Base-by-base conservation (phyloP, 2,329 filamentous ascomycete genomes). In the Colletotrichum scovillei region DNA sequence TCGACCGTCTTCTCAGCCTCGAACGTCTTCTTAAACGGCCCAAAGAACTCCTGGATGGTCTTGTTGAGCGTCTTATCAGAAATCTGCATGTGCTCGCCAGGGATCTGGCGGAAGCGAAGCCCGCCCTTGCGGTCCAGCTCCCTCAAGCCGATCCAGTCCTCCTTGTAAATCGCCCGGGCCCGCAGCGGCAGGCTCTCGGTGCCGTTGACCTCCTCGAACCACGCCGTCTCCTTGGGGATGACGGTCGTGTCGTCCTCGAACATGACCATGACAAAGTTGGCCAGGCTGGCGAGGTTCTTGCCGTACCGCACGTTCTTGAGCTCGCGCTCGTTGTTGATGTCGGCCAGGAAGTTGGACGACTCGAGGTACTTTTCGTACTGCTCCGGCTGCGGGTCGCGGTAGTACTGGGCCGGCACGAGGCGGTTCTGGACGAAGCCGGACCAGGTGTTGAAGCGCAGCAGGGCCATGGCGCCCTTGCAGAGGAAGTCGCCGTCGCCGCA, bases 351-450 rank as follows among this genome's bases (percentile, higher is more conserved):
- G 81, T 95, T 96, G 78, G 94, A 97, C 80, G 91, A 82, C 76
- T 92, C 90, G 24, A 98, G 89, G 80, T 98, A 99, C 35, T 87
- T 84, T 0, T 91, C 89, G 81, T 95, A 83, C 80, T 95, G 85
- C 72, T 86, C 81, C 78, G 84, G 84, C 70, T 84, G 80, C 74
- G 90, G 89, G 76, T 95, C 90, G 65, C 96, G 93, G 86, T 93
- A 98, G 86, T 99, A 99, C 86, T 99, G 97, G 38, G 97, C 96
- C 0, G 97, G 97, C 4, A 99, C 94, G 9, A 98, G 87, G 22
- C 90, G 90, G 64, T 86, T 87, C 86, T 98, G 97, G 6, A 97
- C 94, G 77, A 93, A 93, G 30, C 83, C 80, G 52, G 90, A 91
- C 94, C 95, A 99, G 2, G 93, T 95, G 78, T 96, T 96, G 56